Conservation (phyloP, 2,329 filamentous ascomycete species). For the Curvularia sp. region DNA sequence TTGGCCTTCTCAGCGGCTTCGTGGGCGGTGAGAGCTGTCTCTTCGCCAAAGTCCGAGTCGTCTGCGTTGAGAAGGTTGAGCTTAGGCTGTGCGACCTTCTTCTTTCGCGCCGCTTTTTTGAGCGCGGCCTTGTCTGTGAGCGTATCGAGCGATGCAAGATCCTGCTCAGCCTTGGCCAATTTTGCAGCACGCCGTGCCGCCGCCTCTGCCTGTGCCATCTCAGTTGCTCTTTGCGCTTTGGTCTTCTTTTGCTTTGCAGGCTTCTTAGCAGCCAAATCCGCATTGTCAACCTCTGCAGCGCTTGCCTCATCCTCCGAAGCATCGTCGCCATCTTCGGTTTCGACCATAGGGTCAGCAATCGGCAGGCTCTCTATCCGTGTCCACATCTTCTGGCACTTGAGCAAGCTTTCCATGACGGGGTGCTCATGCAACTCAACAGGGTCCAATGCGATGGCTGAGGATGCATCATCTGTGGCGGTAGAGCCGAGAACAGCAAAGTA, state of each 20-base stretch:
- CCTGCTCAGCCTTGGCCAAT: slow-evolving; percentile 68
- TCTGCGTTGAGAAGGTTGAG: slow-evolving; percentile 59
- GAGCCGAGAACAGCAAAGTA: slow-evolving; percentile 96
- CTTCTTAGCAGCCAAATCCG: slow-evolving; percentile 44
- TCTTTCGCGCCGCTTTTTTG: slow-evolving; percentile 58
- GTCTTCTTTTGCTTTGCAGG: slow-evolving; percentile 54
- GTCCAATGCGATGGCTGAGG: slow-evolving; percentile 66
- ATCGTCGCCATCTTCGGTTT: slow-evolving; percentile 42
- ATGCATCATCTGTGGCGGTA: slow-evolving; percentile 65
- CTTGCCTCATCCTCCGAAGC: slow-evolving; percentile 47
- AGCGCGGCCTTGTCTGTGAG: slow-evolving; percentile 61
- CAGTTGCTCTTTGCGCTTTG: slow-evolving; percentile 58
- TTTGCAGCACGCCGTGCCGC: slow-evolving; percentile 62
- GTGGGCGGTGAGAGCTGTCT: slow-evolving; percentile 76
- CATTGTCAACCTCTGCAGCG: slow-evolving; percentile 40
- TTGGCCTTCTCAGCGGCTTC: slow-evolving; percentile 86
- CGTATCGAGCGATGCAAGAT: slow-evolving; percentile 73
- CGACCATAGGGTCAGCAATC: slow-evolving; percentile 55
- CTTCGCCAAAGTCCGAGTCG: slow-evolving; percentile 92
- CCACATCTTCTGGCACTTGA: slow-evolving; percentile 85
- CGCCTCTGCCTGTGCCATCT: slow-evolving; percentile 63
- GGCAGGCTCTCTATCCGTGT: slow-evolving; percentile 72
- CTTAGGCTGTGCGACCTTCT: slow-evolving; percentile 34
- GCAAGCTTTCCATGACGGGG: slow-evolving; percentile 83
- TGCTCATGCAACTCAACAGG: slow-evolving; percentile 87